These are phyloP conservation scores for Herpetomonas samuelpessoai DNA, from an alignment of 208 protist species.

Conservation along the genomic window DNA sequence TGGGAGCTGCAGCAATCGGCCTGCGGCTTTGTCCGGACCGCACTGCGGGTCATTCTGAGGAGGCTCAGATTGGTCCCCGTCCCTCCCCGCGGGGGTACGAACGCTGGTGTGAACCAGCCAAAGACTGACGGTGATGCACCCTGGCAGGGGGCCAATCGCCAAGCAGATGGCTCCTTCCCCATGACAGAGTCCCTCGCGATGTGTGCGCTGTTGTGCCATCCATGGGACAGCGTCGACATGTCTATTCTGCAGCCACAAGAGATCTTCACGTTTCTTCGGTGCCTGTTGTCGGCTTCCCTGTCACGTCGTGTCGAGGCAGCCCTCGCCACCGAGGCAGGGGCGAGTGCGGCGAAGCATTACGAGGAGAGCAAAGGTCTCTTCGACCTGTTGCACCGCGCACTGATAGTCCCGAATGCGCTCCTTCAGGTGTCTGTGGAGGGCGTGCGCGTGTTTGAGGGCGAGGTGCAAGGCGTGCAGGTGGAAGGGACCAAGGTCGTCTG, in stretches of 20 bases:
- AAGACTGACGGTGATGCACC: too few species aligned
- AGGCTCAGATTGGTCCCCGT: too few species aligned
- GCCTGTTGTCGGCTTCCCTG: conserved; percentile 32
- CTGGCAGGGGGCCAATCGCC: neutral
- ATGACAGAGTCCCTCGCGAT: conserved; percentile 28
- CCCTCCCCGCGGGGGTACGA: too few species aligned
- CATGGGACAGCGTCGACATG: conserved; percentile 85
- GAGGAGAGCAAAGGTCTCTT: conserved; percentile 58
- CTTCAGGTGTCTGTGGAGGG: conserved; percentile 65
- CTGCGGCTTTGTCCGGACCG: conserved; percentile 73
- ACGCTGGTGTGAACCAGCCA: too few species aligned
- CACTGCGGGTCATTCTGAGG: conserved; percentile 45
- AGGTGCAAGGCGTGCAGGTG: conserved; percentile 79
- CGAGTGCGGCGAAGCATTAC: conserved; percentile 13
- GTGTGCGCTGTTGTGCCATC: conserved; percentile 81
- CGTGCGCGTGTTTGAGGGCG: conserved; percentile 70
- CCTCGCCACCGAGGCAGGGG: conserved; percentile 9
- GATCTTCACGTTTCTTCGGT: conserved; percentile 72
- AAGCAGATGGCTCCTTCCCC: neutral
- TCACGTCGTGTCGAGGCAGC: conserved; percentile 12
- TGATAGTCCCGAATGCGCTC: conserved; percentile 74
- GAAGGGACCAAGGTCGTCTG: conserved; percentile 68
- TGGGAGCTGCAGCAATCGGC: conserved; percentile 68
- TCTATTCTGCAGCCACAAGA: conserved; percentile 68
- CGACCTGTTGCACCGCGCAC: conserved; percentile 57